phyloP scores from a whole-genome alignment of 495 filamentous ascomycete genomes.

The Halenospora varia region DNA sequence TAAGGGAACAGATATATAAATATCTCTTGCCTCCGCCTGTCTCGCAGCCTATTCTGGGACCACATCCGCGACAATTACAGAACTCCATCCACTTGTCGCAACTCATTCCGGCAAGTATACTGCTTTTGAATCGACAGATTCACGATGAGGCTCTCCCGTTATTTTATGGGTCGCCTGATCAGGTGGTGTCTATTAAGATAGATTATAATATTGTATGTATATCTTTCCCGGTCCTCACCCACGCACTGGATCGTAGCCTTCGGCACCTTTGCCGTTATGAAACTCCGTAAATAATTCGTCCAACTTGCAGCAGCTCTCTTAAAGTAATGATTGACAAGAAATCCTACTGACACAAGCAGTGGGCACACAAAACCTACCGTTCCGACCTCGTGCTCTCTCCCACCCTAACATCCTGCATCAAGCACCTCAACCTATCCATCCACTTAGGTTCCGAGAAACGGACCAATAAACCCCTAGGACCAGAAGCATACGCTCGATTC shows the following conservation, averaged over 20 bases:
- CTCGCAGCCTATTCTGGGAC: constrained; percentile 11
- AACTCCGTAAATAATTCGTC: too few relatives aligned
- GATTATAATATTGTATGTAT: constrained; percentile 16
- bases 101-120: constrained; percentile 6
- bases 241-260: too few relatives aligned
- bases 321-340: background rate
- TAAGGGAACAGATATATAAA: constrained; percentile 20
- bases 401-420: constrained; percentile 6
- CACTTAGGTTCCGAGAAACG: constrained; percentile 18
- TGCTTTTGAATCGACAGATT: constrained; percentile 20
- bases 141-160: constrained; percentile 16
- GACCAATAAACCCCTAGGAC: background rate
- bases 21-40: constrained; percentile 8
- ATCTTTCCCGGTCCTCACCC: too few relatives aligned
- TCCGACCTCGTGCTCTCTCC: constrained; percentile 9
- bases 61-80: constrained; percentile 20
- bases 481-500: constrained; percentile 8
- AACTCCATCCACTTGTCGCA: constrained; percentile 11
- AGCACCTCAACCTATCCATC: constrained; percentile 13
- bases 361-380: constrained; percentile 15
- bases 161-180: constrained; percentile 12
- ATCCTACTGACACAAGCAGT: background rate
- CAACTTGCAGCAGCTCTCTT: too few relatives aligned
- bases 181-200: constrained; percentile 11
- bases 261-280: too few relatives aligned